These are phyloP conservation scores for Vitis hybrid DNA, from an alignment of 177 flowering plant genomes.

Conservation along the genomic window DNA sequence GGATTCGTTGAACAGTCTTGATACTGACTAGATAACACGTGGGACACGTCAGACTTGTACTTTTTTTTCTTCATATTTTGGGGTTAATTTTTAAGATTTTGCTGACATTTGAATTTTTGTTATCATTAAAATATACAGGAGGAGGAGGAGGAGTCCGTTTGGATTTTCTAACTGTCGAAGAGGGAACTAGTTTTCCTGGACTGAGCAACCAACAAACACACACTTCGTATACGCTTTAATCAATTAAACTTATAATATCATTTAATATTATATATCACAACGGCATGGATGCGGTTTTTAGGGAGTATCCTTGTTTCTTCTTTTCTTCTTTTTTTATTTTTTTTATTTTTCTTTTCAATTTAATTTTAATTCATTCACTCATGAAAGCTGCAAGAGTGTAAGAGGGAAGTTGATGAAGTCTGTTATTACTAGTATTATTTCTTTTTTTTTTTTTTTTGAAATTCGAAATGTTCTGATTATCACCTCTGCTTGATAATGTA, in stretches of 20 bases:
- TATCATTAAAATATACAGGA: not conserved
- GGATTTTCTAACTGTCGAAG: constrained; percentile 45
- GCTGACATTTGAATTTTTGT: not conserved
- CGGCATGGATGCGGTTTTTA: constrained; percentile 69
- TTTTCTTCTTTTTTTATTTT: constrained; percentile 17
- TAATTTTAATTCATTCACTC: constrained; percentile 5
- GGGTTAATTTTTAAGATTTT: too few relatives aligned
- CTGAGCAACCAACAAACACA: constrained; percentile 22
- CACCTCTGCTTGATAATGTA: constrained; percentile 23
- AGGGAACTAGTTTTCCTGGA: constrained; percentile 20
- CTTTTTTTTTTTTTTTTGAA: not conserved
- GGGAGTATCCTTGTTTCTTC: constrained; percentile 59
- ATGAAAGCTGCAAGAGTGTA: constrained; percentile 7
- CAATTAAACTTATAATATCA: too few relatives aligned
- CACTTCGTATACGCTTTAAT: constrained; percentile 26
- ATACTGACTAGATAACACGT: too few relatives aligned
- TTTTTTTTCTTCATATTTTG: not conserved
- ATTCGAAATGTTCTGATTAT: not conserved
- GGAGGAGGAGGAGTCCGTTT: constrained; percentile 32
- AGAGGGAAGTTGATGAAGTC: constrained; percentile 7
- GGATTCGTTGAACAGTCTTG: too few relatives aligned
- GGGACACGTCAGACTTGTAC: not conserved
- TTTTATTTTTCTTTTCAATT: constrained; percentile 11
- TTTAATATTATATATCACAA: constrained; percentile 17
- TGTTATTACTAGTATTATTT: not conserved